Percentiles rank a stretch among this genome's conserved stretches.
phyloP scores from a whole-genome alignment of 2,329 filamentous ascomycete species.

The Penicillium sp. region DNA sequence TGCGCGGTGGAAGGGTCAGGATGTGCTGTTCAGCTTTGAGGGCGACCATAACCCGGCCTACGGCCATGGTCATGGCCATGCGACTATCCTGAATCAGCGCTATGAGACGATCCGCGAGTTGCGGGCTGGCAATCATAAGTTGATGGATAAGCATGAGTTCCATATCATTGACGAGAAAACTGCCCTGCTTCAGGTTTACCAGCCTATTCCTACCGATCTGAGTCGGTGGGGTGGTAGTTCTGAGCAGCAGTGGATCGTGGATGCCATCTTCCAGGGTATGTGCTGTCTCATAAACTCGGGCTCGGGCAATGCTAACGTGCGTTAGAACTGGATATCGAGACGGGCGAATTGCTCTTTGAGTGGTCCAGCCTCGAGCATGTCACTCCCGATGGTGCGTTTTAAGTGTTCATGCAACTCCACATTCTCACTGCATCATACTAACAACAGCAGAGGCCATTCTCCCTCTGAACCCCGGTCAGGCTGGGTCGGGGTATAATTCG shows the following conservation, averaged over 20 bases:
- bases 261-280: constrained; percentile 59
- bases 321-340: constrained; percentile 53
- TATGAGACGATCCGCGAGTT: constrained; percentile 61
- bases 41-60: constrained; percentile 57
- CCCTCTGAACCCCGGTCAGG: constrained; percentile 53
- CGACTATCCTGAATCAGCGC: constrained; percentile 57
- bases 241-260: constrained; percentile 61
- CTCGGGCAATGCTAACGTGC: neutral
- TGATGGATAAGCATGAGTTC: constrained; percentile 62
- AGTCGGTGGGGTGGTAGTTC: constrained; percentile 51
- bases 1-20: constrained; percentile 55
- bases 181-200: constrained; percentile 59
- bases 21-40: constrained; percentile 60
- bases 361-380: constrained; percentile 63
- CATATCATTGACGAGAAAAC: constrained; percentile 58
- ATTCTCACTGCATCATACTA: neutral
- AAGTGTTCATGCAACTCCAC: constrained; percentile 17
- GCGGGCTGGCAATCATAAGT: constrained; percentile 52
- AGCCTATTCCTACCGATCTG: constrained; percentile 54
- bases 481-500: constrained; percentile 41
- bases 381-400: constrained; percentile 50
- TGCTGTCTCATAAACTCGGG: no score
- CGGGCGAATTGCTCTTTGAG: constrained; percentile 61
- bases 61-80: constrained; percentile 60
- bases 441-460: constrained; percentile 48